Evolutionary conservation across 495 filamentous ascomycete species (phyloP).

Genomic region (Penicillium lagena): DNA sequence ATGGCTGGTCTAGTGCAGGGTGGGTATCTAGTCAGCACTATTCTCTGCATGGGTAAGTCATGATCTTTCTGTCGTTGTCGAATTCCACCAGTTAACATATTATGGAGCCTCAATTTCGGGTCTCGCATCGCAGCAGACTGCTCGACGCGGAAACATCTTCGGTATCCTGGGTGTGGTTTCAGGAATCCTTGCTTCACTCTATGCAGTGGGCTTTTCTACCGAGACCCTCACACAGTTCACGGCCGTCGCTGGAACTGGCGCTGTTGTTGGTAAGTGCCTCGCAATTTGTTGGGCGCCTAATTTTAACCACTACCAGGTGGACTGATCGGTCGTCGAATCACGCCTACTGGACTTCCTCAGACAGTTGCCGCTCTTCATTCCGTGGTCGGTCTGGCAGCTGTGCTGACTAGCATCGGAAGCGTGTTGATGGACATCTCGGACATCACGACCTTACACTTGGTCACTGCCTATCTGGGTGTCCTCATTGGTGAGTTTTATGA

Average conservation of each 20-base stretch:
- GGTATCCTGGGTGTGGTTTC: constrained; percentile 74
- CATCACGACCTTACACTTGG: constrained; percentile 66
- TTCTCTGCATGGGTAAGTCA: constrained; percentile 57
- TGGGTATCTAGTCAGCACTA: constrained; percentile 70
- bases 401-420: constrained; percentile 75
- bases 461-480: constrained; percentile 73
- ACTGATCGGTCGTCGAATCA: constrained; percentile 74
- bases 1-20: constrained; percentile 76
- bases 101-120: constrained; percentile 51
- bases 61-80: too few species aligned
- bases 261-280: constrained; percentile 30
- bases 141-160: constrained; percentile 71
- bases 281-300: too few species aligned
- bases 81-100: too few species aligned
- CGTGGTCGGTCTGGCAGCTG: constrained; percentile 74
- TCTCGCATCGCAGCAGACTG: constrained; percentile 68
- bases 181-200: constrained; percentile 69
- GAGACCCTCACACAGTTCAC: constrained; percentile 69
- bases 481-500: constrained; percentile 43
- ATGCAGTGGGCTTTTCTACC: constrained; percentile 69
- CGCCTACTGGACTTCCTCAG: constrained; percentile 73
- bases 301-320: constrained; percentile 21
- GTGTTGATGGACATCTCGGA: constrained; percentile 63
- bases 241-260: constrained; percentile 61
- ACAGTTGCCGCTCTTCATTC: constrained; percentile 77